These are phyloP conservation scores for Eucalyptus rudis DNA, from an alignment of 345 rosid species.

Conservation along the genomic window DNA sequence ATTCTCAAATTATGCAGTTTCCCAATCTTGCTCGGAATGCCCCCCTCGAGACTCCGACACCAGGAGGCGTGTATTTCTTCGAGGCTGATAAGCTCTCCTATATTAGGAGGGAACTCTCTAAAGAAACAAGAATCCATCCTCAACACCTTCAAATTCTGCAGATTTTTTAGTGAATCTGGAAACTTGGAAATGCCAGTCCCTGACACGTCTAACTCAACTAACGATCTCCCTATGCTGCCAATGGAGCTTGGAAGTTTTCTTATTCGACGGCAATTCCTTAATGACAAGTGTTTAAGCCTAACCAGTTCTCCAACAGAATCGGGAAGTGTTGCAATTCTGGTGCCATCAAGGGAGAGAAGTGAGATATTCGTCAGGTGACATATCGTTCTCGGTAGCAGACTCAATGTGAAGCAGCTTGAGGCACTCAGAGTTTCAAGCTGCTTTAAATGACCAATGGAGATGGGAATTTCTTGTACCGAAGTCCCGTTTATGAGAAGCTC, in stretches of 20 bases:
- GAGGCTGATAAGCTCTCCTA: not conserved
- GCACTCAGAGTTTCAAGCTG: not conserved
- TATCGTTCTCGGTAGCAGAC: not conserved
- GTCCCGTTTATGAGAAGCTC: not conserved
- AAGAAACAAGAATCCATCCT: not conserved
- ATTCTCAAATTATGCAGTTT: not conserved
- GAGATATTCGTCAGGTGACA: not conserved
- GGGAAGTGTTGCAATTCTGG: not conserved
- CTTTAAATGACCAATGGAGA: not conserved
- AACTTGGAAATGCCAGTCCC: not conserved
- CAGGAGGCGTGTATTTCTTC: not conserved
- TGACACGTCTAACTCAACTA: not conserved
- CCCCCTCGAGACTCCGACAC: not conserved
- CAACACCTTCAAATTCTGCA: not conserved
- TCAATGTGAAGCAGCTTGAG: not conserved
- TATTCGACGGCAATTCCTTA: not conserved
- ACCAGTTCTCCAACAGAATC: not conserved
- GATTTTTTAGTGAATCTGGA: not conserved
- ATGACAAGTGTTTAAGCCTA: not conserved
- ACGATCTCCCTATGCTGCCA: not conserved
- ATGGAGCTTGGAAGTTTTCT: not conserved
- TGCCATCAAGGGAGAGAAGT: not conserved
- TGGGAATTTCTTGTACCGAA: not conserved
- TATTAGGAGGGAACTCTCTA: not conserved
- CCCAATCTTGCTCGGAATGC: not conserved